Conservation (phyloP, 345 rosid genomes). For the Populus deltoides region DNA sequence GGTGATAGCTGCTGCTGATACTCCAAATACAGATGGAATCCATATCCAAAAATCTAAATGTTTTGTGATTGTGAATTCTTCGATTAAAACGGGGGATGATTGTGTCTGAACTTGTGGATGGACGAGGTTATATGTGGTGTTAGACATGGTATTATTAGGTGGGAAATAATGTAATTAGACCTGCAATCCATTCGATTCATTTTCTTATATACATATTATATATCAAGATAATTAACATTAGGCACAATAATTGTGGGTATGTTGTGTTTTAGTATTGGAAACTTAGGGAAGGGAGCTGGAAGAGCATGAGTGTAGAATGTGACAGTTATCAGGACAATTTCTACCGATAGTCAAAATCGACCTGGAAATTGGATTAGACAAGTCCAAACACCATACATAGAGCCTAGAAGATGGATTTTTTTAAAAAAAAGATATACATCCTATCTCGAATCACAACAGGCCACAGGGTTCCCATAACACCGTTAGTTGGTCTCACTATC, state of each 20-base stretch:
- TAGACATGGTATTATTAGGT: conserved; percentile 13
- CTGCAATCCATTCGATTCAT: neutral
- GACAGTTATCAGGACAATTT: neutral
- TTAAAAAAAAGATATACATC: no score
- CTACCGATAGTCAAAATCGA: neutral
- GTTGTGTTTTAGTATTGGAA: conserved; percentile 10
- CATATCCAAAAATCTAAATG: conserved; percentile 4
- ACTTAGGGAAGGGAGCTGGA: neutral
- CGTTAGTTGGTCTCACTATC: no score
- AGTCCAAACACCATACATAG: no score
- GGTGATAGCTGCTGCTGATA: conserved; percentile 6
- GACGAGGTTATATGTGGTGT: neutral
- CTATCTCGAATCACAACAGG: no score
- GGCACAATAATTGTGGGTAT: neutral
- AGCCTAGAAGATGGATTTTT: no score
- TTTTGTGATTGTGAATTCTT: neutral
- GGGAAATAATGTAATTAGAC: neutral
- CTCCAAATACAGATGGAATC: conserved; percentile 15
- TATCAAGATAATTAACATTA: neutral
- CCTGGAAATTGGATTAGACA: conserved; percentile 5
- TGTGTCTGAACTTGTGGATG: conserved; percentile 10
- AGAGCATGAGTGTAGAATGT: conserved; percentile 8
- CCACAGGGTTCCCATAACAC: no score
- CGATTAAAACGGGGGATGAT: conserved; percentile 1
- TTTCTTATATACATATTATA: no score